These are phyloP conservation scores for Rhizopogon rudus DNA, from an alignment of 768 basidiomycete species.

Conservation along the genomic window DNA sequence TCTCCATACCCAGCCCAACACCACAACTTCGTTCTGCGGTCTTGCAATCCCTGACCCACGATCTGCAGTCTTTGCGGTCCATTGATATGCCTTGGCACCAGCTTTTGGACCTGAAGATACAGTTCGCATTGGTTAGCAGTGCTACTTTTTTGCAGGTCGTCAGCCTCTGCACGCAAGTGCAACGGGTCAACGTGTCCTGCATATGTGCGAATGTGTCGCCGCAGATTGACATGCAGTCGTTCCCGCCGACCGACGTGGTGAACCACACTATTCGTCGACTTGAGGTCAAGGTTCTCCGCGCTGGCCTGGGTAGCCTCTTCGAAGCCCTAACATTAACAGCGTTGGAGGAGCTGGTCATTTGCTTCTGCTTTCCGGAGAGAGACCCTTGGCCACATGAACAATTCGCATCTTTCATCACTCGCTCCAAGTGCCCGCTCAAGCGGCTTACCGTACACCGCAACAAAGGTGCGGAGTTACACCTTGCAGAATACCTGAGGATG, in stretches of 20 bases:
- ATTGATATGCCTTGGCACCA: conserved; percentile 23
- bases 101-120: conserved; percentile 20
- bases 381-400: conserved; percentile 23
- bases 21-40: conserved; percentile 13
- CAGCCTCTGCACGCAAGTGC: conserved; percentile 15
- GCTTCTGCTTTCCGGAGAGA: conserved; percentile 25
- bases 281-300: conserved; percentile 25
- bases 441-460: conserved; percentile 21
- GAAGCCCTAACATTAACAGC: conserved; percentile 17
- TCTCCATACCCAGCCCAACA: conserved; percentile 13
- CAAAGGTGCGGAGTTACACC: conserved; percentile 13
- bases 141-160: conserved; percentile 19
- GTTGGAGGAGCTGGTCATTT: conserved; percentile 27
- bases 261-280: conserved; percentile 16
- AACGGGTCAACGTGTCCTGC: conserved; percentile 15
- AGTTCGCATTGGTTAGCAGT: conserved; percentile 22
- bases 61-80: conserved; percentile 18
- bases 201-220: conserved; percentile 17
- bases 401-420: conserved; percentile 18
- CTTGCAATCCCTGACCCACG: conserved; percentile 16
- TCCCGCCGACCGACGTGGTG: conserved; percentile 10
- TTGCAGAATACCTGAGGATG: conserved; percentile 16
- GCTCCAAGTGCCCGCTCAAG: conserved; percentile 21
- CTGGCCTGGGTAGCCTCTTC: conserved; percentile 18
- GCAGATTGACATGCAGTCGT: conserved; percentile 4